Percentiles rank a stretch among this genome's conserved stretches.
These are phyloP conservation scores for Fusarium vanettenii DNA, from an alignment of 2,329 filamentous ascomycete genomes.

Conservation along the genomic window DNA sequence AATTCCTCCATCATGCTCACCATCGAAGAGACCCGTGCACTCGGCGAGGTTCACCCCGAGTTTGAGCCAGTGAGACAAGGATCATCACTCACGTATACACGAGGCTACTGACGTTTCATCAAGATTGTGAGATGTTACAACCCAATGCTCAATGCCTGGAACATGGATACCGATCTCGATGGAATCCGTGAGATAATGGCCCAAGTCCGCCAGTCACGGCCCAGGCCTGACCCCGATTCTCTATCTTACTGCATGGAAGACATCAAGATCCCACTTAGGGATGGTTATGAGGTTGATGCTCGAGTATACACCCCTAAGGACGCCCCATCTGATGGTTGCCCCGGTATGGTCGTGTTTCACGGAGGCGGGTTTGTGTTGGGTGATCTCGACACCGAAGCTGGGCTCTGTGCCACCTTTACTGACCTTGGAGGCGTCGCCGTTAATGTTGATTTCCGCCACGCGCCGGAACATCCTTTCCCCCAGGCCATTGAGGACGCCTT, in stretches of 20 bases:
- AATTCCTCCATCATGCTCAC: constrained; percentile 35
- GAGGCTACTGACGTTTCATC: neutral
- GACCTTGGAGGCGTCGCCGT: constrained; percentile 42
- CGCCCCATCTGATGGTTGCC: constrained; percentile 25
- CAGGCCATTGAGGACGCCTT: constrained; percentile 44
- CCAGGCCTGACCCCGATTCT: constrained; percentile 20
- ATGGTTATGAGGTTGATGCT: constrained; percentile 29
- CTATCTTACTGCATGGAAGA: constrained; percentile 36
- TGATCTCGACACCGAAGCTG: constrained; percentile 39
- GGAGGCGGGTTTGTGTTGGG: constrained; percentile 44
- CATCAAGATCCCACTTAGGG: constrained; percentile 37
- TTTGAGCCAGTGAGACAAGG: constrained; percentile 18
- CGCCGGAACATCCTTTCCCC: constrained; percentile 46
- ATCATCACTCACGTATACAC: neutral
- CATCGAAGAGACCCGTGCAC: constrained; percentile 39
- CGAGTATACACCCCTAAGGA: constrained; percentile 39
- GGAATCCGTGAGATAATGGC: constrained; percentile 34
- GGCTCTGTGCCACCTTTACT: constrained; percentile 41
- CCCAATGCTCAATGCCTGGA: constrained; percentile 37
- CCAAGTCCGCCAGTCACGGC: constrained; percentile 15
- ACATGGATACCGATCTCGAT: constrained; percentile 36
- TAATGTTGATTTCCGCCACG: constrained; percentile 44
- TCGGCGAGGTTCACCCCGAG: constrained; percentile 35
- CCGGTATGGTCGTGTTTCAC: constrained; percentile 43
- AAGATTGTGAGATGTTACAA: constrained; percentile 27